A percentile compares a stretch with the other conserved stretches of the same genome.
These are phyloP conservation scores for Penicillium steckii DNA, from an alignment of 495 filamentous ascomycete species.

Conservation along the genomic window DNA sequence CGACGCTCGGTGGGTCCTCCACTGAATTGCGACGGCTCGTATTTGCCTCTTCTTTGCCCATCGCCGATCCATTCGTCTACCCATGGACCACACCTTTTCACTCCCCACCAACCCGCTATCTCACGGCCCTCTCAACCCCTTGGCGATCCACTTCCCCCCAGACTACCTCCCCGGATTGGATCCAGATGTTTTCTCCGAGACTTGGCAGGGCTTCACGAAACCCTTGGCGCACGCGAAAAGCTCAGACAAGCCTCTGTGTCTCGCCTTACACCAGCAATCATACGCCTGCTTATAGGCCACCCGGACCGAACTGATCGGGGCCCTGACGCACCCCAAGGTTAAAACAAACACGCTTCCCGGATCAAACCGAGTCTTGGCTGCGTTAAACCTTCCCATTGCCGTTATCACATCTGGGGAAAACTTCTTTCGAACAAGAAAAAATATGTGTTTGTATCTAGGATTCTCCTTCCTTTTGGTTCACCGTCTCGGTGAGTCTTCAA, in stretches of 20 bases:
- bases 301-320: not conserved
- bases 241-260: not conserved
- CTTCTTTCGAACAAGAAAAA: not conserved
- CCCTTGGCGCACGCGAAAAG: not conserved
- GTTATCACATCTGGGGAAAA: not conserved
- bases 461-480: not conserved
- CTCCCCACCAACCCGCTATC: not conserved
- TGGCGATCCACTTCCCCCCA: not conserved
- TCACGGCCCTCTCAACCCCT: not conserved
- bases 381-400: not conserved
- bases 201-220: constrained; percentile 1
- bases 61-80: not conserved
- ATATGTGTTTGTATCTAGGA: not conserved
- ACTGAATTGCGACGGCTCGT: not conserved
- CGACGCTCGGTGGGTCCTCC: too few relatives aligned
- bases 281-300: not conserved
- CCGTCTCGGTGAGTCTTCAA: not conserved
- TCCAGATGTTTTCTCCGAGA: not conserved
- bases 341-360: not conserved
- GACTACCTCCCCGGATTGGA: constrained; percentile 2
- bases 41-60: too few relatives aligned
- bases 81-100: not conserved
- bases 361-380: not conserved
- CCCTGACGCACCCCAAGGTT: not conserved
- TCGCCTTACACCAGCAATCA: not conserved